Conservation (phyloP, 768 basidiomycete species). For the Mycena kentingensis region DNA sequence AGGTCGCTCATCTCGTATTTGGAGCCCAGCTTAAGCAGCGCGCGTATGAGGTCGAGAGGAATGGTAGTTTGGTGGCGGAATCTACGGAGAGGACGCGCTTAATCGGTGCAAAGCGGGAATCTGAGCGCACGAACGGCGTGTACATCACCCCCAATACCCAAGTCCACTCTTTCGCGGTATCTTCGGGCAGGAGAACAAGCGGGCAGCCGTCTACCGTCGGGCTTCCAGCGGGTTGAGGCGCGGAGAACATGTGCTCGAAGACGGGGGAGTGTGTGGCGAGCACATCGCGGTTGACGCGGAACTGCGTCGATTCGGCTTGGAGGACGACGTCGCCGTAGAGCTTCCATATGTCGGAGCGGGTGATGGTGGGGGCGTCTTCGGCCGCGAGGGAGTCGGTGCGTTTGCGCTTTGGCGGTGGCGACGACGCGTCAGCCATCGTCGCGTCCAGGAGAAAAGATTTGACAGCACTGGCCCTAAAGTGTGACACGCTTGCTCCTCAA, state of each 20-base stretch:
- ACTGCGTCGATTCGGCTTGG: constrained; percentile 4
- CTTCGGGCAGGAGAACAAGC: constrained; percentile 25
- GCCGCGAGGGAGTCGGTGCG: background rate
- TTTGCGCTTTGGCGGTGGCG: background rate
- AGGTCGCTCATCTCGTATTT: constrained; percentile 8
- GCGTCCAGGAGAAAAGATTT: background rate
- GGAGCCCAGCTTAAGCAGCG: constrained; percentile 10
- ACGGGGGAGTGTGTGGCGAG: constrained; percentile 44
- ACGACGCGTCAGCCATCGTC: background rate
- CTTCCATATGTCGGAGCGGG: background rate
- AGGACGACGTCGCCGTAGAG: constrained; percentile 6
- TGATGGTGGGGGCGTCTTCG: background rate
- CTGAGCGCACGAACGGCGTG: background rate
- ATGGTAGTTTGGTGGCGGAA: background rate
- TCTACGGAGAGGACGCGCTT: background rate
- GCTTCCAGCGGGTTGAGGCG: constrained; percentile 39
- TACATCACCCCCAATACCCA: constrained; percentile 7
- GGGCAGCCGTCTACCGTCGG: constrained; percentile 24
- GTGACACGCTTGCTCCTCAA: too few species aligned
- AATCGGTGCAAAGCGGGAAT: background rate
- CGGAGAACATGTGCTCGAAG: constrained; percentile 46
- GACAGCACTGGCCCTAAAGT: too few species aligned
- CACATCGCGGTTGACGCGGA: constrained; percentile 11
- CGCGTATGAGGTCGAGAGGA: background rate
- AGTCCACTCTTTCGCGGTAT: constrained; percentile 10